phyloP scores from a whole-genome alignment of 2,329 filamentous ascomycete species.

The Ophiocordyceps robertsii region DNA sequence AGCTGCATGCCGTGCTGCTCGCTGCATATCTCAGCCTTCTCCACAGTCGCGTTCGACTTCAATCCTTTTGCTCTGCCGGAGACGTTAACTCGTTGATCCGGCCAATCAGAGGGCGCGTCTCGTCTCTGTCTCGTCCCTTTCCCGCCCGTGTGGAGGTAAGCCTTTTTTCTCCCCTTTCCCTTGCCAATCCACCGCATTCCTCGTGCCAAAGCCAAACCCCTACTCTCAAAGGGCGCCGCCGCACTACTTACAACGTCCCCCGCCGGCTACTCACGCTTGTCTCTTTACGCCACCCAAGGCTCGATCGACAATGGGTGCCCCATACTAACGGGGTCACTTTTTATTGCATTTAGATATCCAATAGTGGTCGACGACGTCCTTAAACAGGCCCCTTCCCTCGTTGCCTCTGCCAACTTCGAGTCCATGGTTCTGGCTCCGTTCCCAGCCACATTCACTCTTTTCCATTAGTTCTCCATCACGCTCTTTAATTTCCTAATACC shows the following conservation, averaged over 20 bases:
- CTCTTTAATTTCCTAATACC: constrained; percentile 48
- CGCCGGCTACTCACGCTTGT: constrained; percentile 2
- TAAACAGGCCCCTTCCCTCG: constrained; percentile 32
- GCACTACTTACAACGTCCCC: constrained; percentile 7
- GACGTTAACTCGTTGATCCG: constrained; percentile 54
- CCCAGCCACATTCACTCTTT: constrained; percentile 46
- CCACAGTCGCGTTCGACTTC: constrained; percentile 28
- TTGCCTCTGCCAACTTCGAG: constrained; percentile 17
- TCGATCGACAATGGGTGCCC: constrained; percentile 7
- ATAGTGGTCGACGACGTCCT: constrained; percentile 27
- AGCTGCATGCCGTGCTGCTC: constrained; percentile 24
- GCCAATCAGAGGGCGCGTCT: constrained; percentile 33
- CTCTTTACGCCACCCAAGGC: constrained; percentile 11
- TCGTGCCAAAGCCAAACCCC: constrained; percentile 12
- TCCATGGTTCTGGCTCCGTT: constrained; percentile 30
- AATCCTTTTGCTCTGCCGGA: constrained; percentile 36
- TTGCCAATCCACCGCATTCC: constrained; percentile 11
- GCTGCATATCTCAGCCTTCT: constrained; percentile 22
- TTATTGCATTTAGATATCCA: constrained; percentile 16
- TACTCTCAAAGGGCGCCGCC: constrained; percentile 15
- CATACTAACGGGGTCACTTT: constrained; percentile 18
- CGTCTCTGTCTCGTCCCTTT: constrained; percentile 31
- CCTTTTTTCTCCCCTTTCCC: constrained; percentile 11
- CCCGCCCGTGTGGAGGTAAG: constrained; percentile 38
- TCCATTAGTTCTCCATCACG: constrained; percentile 34